Base-by-base conservation (phyloP, 371 early-diverging fungal genomes). In the Capillidium heterosporum region DNA sequence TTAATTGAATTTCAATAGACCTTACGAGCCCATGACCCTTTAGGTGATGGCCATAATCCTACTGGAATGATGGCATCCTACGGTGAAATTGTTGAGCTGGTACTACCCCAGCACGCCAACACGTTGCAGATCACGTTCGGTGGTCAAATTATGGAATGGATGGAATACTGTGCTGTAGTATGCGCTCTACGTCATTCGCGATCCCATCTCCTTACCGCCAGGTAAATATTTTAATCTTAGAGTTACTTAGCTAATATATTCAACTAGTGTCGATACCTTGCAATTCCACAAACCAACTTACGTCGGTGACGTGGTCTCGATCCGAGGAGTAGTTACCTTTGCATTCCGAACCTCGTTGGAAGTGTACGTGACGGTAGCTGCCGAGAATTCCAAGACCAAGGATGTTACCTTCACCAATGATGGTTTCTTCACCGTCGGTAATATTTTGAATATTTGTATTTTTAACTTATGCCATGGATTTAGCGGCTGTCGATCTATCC, bases 31-130 rank as follows among this genome's bases (percentile, higher is more conserved):
- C 19, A 32, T 15, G 53, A 49, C 31, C 50, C 50, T 13, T 21
- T 32, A 23, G 19, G 23, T 2, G 56, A 42, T 10, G 11, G 8
- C 24, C 1, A 17, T 42, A 15, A 43, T 17, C 21, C 32, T 35
- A 21, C 1, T 21, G 28, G 42, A 28, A 55, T 31, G 47, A 23
- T 17, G 5, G 24, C 46, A 43, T 2, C 47, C 7, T 57, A 46
- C 47, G 75, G 81, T 1, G 80, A 85, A 60, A 69, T 75, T 13
- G 76, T 78, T 0, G 75, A 84, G 39, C 57, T 81, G 46, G 79
- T 85, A 7, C 71, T 85, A 70, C 86, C 86, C 15, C 81, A 82
- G 35, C 84, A 85, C 65, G 82, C 82, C 24, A 85, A 85, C 52
- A 73, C 78, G 1, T 59, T 81, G 2, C 69, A 71, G 26, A 81